Evolutionary conservation across 306 rosid species (phyloP).

Genomic region (Datisca glomerata): DNA sequence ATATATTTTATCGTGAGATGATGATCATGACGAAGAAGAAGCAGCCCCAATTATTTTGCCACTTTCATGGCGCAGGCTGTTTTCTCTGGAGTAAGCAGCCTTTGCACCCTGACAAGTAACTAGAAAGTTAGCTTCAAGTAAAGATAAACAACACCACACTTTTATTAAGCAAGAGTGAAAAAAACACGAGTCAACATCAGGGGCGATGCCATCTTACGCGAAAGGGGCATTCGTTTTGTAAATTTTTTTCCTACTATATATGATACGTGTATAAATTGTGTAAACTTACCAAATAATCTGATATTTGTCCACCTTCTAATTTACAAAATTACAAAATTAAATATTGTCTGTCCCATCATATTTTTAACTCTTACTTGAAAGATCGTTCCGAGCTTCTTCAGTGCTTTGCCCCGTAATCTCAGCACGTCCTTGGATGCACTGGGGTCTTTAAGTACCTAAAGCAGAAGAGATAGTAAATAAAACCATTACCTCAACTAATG

Average conservation of each 20-base stretch:
- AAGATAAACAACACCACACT: too few relatives aligned
- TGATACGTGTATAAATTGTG: too few relatives aligned
- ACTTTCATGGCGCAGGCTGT: constrained; percentile 73
- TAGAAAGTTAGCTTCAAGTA: constrained; percentile 4
- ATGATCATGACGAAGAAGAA: constrained; percentile 41
- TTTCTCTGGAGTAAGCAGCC: constrained; percentile 52
- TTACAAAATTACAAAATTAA: too few relatives aligned
- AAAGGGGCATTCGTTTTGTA: too few relatives aligned
- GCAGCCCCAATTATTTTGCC: not conserved
- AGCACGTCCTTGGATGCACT: constrained; percentile 56
- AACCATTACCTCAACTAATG: too few relatives aligned
- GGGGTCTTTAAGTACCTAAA: constrained; percentile 73
- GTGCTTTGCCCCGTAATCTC: constrained; percentile 49
- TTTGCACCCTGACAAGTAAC: constrained; percentile 67
- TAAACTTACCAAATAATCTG: too few relatives aligned
- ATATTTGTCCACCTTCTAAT: too few relatives aligned
- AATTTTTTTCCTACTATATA: too few relatives aligned
- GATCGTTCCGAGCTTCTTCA: constrained; percentile 67
- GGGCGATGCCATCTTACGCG: too few relatives aligned
- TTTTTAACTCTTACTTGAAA: constrained; percentile 45
- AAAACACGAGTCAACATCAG: too few relatives aligned
- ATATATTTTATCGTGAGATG: too few relatives aligned
- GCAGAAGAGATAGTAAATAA: not conserved
- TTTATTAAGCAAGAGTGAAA: too few relatives aligned
- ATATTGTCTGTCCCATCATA: not conserved